Evolutionary conservation across 75 land plant genomes (phyloP).

Genomic region (Azolla pinnata): DNA sequence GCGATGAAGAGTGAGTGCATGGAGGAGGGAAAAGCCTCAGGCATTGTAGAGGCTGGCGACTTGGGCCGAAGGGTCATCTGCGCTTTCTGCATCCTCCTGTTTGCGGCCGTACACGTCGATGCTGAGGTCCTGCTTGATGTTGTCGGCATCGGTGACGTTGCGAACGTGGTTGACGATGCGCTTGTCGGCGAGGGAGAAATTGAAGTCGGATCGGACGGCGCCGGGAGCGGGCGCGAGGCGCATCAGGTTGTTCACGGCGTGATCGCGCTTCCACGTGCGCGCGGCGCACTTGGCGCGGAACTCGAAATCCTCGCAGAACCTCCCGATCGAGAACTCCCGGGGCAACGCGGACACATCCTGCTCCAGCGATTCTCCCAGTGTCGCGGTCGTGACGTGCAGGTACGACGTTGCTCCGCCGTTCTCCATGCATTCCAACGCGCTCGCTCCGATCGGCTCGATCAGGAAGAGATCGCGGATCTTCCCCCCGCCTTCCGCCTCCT

Average conservation of each 20-base stretch:
- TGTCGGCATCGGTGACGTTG: slow-evolving; percentile 37
- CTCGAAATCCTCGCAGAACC: slow-evolving; percentile 27
- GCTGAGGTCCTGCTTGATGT: slow-evolving; percentile 49
- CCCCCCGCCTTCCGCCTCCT: slow-evolving; percentile 15
- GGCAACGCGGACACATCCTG: slow-evolving; percentile 21
- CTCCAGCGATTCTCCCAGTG: slow-evolving; percentile 30
- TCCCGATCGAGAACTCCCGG: slow-evolving; percentile 14
- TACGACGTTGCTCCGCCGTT: slow-evolving; percentile 38
- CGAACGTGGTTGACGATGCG: slow-evolving; percentile 17
- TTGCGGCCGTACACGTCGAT: slow-evolving; percentile 43
- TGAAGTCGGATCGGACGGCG: slow-evolving; percentile 26
- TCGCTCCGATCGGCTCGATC: slow-evolving; percentile 34
- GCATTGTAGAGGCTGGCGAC: slow-evolving; percentile 15
- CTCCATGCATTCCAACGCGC: slow-evolving; percentile 39
- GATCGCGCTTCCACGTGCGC: slow-evolving; percentile 35
- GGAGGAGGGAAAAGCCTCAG: too few species aligned
- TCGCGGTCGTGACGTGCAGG: slow-evolving; percentile 20
- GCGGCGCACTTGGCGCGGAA: slow-evolving; percentile 32
- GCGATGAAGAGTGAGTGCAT: too few species aligned
- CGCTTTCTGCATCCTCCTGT: slow-evolving; percentile 18
- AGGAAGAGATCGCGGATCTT: slow-evolving; percentile 29
- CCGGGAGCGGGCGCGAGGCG: slow-evolving; percentile 19
- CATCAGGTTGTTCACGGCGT: slow-evolving; percentile 26
- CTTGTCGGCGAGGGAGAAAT: slow-evolving; percentile 36
- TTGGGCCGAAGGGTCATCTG: background rate